Evolutionary conservation across 2,329 filamentous ascomycete genomes (phyloP), one percentile per base, ranked within the genome.

Genomic region (Neocucurbitaria cava): DNA sequence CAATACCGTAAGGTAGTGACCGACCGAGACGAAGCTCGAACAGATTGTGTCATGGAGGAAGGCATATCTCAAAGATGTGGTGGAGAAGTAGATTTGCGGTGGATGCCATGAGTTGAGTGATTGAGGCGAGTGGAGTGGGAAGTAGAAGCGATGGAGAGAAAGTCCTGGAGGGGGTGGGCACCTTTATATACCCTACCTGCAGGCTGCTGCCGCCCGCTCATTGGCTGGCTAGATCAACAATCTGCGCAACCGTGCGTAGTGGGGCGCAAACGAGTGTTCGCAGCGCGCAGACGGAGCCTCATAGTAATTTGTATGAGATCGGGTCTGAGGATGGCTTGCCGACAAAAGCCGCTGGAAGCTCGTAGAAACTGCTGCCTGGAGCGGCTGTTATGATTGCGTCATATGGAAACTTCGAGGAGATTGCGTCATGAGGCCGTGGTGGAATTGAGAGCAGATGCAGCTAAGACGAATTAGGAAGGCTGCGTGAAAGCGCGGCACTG

Each of bases 231-330:
- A 30, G 31, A n/a, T n/a, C 18, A 33, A 10, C 10, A 28, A 2
- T 30, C 10, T 17, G 18, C n/a, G 31, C 20, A 49, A 33, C 26
- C 23, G 46, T 20, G 31, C 26, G 15, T 23, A 30, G 4, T 46
- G 47, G 49, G 51, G 10, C 35, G n/a, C 24, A 23, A 46, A 48
- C 35, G 47, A 38, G 42, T 41, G 56, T 50, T 52, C 17, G 52
- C 52, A 42, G 49, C 46, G 38, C 44, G 38, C 36, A 49, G 56
- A 55, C 52, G 49, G 45, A 26, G 48, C 1, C 36, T 46, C 42
- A 58, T 46, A 58, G 38, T 49, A 54, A 43, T 42, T n/a, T 54
- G 13, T 28, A 40, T 52, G 55, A 49, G 47, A n/a, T 54, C 47
- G 43, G 43, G 55, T 58, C 50, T 58, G 15, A n/a, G 23, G 24